Evolutionary conservation across 2,329 filamentous ascomycete genomes (phyloP).

Genomic region (Ophiostoma tasmaniense): DNA sequence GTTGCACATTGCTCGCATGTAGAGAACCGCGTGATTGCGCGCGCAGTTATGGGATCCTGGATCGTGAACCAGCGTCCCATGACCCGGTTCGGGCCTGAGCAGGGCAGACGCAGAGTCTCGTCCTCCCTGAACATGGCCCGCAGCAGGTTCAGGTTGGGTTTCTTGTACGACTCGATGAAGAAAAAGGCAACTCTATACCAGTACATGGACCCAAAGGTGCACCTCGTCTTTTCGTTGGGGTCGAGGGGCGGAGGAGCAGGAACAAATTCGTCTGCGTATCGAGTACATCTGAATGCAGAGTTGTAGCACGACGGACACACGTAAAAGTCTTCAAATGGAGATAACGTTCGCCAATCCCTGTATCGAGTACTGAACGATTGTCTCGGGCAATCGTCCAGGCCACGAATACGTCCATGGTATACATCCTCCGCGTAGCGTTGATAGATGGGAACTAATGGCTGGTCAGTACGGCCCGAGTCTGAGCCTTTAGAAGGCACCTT

Average conservation of each 20-base stretch:
- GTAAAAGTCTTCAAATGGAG: slow-evolving; percentile 59
- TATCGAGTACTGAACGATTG: slow-evolving; percentile 52
- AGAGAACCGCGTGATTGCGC: slow-evolving; percentile 60
- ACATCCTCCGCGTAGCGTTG: slow-evolving; percentile 48
- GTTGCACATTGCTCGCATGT: slow-evolving; percentile 68
- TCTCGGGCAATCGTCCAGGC: slow-evolving; percentile 62
- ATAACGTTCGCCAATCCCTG: slow-evolving; percentile 63
- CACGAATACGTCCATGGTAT: slow-evolving; percentile 33
- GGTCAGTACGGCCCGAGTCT: slow-evolving; percentile 28
- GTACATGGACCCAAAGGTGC: slow-evolving; percentile 66
- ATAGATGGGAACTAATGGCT: slow-evolving; percentile 30
- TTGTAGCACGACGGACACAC: slow-evolving; percentile 77
- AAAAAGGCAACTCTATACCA: slow-evolving; percentile 85
- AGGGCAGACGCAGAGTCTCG: slow-evolving; percentile 48
- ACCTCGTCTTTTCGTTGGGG: slow-evolving; percentile 52
- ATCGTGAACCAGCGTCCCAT: slow-evolving; percentile 68
- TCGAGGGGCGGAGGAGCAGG: slow-evolving; percentile 50
- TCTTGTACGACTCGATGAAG: slow-evolving; percentile 62
- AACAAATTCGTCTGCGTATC: slow-evolving; percentile 60
- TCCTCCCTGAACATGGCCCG: slow-evolving; percentile 56
- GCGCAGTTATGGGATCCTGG: slow-evolving; percentile 55
- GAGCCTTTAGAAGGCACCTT: slow-evolving; percentile 15
- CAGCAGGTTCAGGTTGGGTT: slow-evolving; percentile 59
- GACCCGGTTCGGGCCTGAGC: slow-evolving; percentile 45
- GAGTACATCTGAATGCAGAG: slow-evolving; percentile 57